Conservation (phyloP, 176 grass and related monocot species). For the Dendrocalamus sinicus region DNA sequence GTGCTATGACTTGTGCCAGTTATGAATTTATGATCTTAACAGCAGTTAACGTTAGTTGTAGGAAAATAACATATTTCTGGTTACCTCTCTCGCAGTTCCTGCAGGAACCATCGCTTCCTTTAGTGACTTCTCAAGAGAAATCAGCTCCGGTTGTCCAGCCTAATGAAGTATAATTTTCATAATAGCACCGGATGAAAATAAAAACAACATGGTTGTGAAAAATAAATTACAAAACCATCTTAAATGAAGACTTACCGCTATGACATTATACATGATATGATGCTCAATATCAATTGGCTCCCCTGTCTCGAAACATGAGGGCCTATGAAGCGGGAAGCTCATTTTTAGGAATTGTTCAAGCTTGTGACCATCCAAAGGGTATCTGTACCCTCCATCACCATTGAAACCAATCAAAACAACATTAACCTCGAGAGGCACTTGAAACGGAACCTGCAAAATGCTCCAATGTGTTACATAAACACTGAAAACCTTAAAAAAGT, state of each 20-base stretch:
- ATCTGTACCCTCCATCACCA: slow-evolving; percentile 92
- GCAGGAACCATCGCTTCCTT: slow-evolving; percentile 87
- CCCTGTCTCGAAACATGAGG: slow-evolving; percentile 91
- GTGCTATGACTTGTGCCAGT: background rate
- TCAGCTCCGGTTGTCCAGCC: slow-evolving; percentile 95
- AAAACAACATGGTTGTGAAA: slow-evolving; percentile 15
- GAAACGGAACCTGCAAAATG: slow-evolving; percentile 92
- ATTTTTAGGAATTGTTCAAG: slow-evolving; percentile 88
- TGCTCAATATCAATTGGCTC: slow-evolving; percentile 99
- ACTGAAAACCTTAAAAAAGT: background rate
- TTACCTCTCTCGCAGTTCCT: slow-evolving; percentile 87
- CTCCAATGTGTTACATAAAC: slow-evolving; percentile 26
- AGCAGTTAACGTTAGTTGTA: background rate
- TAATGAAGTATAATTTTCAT: slow-evolving; percentile 50
- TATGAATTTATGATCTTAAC: slow-evolving; percentile 31
- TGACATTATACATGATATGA: slow-evolving; percentile 92
- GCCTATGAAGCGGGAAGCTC: slow-evolving; percentile 87
- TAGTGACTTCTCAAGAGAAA: slow-evolving; percentile 90
- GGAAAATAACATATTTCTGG: slow-evolving; percentile 31
- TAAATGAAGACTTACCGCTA: slow-evolving; percentile 68
- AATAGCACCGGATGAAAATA: slow-evolving; percentile 18
- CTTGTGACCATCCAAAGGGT: slow-evolving; percentile 73
- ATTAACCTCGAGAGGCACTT: slow-evolving; percentile 98
- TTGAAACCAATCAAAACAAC: slow-evolving; percentile 94
- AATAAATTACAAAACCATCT: slow-evolving; percentile 1